phyloP scores from a whole-genome alignment of 352 stramenopile species.

The Phytopythium sindhum region DNA sequence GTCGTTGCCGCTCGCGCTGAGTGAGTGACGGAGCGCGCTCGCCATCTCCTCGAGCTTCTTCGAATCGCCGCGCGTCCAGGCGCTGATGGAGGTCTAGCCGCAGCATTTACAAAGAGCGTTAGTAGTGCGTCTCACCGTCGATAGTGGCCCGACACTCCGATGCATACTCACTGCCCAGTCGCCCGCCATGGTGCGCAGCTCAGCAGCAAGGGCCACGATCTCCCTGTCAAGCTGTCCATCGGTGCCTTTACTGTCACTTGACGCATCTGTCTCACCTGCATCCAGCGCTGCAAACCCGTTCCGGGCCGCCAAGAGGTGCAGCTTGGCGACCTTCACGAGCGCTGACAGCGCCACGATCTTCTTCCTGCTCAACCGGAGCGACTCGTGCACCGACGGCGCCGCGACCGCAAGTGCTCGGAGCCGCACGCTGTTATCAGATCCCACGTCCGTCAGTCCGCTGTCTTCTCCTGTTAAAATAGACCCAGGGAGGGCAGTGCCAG shows the following conservation, averaged over 20 bases:
- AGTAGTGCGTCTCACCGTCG: background rate
- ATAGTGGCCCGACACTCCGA: background rate
- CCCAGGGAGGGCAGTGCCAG: background rate
- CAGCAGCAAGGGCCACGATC: slow-evolving; percentile 4
- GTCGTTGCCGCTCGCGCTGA: slow-evolving; percentile 20
- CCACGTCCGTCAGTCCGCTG: background rate
- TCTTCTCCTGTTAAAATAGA: background rate
- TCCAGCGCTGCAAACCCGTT: slow-evolving; percentile 14
- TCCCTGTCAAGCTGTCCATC: slow-evolving; percentile 8
- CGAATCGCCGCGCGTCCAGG: slow-evolving; percentile 7
- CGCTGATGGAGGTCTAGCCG: slow-evolving; percentile 8
- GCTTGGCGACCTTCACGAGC: slow-evolving; percentile 35
- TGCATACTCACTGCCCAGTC: slow-evolving; percentile 24
- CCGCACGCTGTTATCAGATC: no score
- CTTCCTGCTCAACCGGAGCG: slow-evolving; percentile 6
- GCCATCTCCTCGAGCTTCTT: slow-evolving; percentile 38
- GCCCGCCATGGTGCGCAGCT: slow-evolving; percentile 25
- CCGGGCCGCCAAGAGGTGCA: slow-evolving; percentile 29
- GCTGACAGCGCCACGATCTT: slow-evolving; percentile 25
- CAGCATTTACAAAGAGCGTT: background rate
- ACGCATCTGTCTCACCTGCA: background rate
- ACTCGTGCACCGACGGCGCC: slow-evolving; percentile 5
- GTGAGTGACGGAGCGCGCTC: slow-evolving; percentile 32
- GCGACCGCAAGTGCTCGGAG: slow-evolving; percentile 11
- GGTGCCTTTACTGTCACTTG: slow-evolving; percentile 4